Evolutionary conservation across 2,329 filamentous ascomycete genomes (phyloP).

Genomic region (Cytospora mali): DNA sequence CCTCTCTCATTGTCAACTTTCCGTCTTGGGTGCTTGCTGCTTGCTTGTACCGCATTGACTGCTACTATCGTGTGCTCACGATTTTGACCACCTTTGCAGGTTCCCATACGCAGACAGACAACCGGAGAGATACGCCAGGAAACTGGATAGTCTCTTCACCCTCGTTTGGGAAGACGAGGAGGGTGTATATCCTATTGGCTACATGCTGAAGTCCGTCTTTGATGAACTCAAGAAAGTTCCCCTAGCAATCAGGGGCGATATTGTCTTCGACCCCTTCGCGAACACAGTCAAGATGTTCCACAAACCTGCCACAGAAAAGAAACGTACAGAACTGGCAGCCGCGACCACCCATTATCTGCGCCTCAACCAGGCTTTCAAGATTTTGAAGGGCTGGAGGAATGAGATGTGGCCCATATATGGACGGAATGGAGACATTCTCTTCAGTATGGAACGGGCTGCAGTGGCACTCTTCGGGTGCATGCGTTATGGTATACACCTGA

Average conservation of each 20-base stretch:
- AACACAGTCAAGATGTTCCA: conserved; percentile 67
- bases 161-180: conserved; percentile 64
- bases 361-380: conserved; percentile 68
- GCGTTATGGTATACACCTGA: conserved; percentile 82
- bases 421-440: conserved; percentile 62
- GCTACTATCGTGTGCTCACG: conserved; percentile 12
- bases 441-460: conserved; percentile 77
- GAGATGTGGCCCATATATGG: conserved; percentile 81
- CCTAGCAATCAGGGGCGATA: conserved; percentile 54
- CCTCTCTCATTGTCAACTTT: not conserved
- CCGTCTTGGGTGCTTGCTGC: not conserved
- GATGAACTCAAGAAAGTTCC: conserved; percentile 52
- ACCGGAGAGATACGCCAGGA: conserved; percentile 55
- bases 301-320: conserved; percentile 55
- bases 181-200: conserved; percentile 67
- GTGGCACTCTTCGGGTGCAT: conserved; percentile 74
- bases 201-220: conserved; percentile 56
- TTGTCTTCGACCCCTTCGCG: conserved; percentile 60
- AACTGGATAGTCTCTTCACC: conserved; percentile 67
- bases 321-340: conserved; percentile 61
- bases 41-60: not conserved
- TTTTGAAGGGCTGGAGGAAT: conserved; percentile 78
- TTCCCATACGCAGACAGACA: conserved; percentile 75
- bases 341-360: conserved; percentile 69
- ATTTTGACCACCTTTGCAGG: conserved; percentile 45